phyloP scores from a whole-genome alignment of 2,329 filamentous ascomycete species.

The Cadophora sp. region DNA sequence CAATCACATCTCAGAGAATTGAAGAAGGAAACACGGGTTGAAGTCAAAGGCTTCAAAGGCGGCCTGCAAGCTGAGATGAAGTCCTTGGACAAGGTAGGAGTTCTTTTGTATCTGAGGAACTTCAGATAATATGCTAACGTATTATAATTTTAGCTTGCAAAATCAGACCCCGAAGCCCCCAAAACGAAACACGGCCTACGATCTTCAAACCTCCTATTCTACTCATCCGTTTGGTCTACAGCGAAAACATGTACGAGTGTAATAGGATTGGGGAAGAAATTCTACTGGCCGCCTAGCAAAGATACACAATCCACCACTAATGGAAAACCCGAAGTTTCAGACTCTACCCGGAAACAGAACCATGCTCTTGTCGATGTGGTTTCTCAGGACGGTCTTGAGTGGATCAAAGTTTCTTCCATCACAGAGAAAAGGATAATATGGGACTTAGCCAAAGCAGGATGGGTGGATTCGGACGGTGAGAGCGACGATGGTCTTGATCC shows the following conservation, averaged over 20 bases:
- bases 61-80: conserved; percentile 56
- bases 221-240: conserved; percentile 67
- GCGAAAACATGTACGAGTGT: conserved; percentile 64
- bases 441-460: conserved; percentile 73
- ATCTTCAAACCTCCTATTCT: conserved; percentile 71
- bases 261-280: conserved; percentile 61
- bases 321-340: conserved; percentile 29
- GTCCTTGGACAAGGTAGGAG: conserved; percentile 51
- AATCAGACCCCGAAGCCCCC: conserved; percentile 37
- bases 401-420: conserved; percentile 73
- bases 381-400: conserved; percentile 65
- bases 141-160: conserved; percentile 14
- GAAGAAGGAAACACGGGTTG: conserved; percentile 54
- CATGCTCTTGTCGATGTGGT: conserved; percentile 70
- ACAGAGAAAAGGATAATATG: conserved; percentile 69
- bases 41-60: conserved; percentile 56
- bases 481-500: conserved; percentile 48
- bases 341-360: conserved; percentile 24
- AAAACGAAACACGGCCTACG: conserved; percentile 61
- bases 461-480: conserved; percentile 57
- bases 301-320: conserved; percentile 31
- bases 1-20: conserved; percentile 49
- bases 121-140: conserved; percentile 12
- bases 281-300: conserved; percentile 52
- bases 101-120: background rate